Evolutionary conservation across 805 yeast species (phyloP), one percentile per base, ranked within the genome.

Genomic region (Myxozyma melibiosi): DNA sequence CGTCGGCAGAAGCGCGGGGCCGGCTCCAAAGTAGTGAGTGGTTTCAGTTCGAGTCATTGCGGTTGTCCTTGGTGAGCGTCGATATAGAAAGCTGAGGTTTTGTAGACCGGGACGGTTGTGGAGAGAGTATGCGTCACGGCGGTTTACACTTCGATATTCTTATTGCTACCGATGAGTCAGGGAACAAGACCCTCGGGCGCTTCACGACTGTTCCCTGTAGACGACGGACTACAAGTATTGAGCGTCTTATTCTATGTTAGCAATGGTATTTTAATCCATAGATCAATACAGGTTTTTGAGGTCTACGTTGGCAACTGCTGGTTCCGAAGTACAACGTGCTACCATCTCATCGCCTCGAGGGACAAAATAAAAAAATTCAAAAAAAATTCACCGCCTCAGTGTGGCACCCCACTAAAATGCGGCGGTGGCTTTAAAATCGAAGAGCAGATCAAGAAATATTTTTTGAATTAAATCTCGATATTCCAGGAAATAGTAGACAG

Each of bases 1-100:
- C 2, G 92, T 84, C 33, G 98, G 97, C 42, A 94, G 78, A 51
- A 85, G 80, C 0, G 99, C 99, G 47, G 99, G 99, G 13, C 99
- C 99, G n/a, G 99, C 98, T 55, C 98, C 99, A 68, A 90, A 94
- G 71, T 94, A 88, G 30, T 57, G 56, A 5, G 53, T 46, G 18
- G 30, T 37, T 20, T 27, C 45, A 9, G 50, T 18, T n/a, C 55
- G 54, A 40, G 44, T 44, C 54, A 50, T 50, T 27, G n/a, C n/a
- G n/a, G n/a, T 16, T 7, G 7, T 38, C 25, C 25, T 39, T 41
- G 25, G 37, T 2, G 3, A 11, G 4, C 24, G 18, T n/a, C 34
- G 34, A 7, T 9, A 3, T 4, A 27, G 5, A 27, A 41, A 8
- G 18, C 16, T 22, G n/a, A n/a, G n/a, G n/a, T n/a, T n/a, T n/a